Conservation (phyloP, 768 basidiomycete genomes). For the Rhizopogon vinicolor region DNA sequence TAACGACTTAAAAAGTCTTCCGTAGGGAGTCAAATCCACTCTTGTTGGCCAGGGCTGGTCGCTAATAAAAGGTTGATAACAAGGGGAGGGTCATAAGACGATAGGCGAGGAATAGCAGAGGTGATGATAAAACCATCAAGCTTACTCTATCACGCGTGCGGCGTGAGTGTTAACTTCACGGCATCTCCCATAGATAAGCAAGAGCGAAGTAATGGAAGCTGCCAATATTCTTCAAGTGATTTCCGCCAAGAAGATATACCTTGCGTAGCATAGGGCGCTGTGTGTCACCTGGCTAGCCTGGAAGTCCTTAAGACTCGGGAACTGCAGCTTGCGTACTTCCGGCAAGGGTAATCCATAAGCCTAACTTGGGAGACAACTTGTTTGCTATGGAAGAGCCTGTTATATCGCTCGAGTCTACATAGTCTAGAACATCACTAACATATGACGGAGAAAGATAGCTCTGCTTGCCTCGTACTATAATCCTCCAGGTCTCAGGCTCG, state of each 20-base stretch:
- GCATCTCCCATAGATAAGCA: not conserved
- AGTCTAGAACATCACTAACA: no score
- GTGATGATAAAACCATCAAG: not conserved
- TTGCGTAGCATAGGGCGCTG: no score
- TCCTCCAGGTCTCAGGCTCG: no score
- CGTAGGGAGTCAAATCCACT: not conserved
- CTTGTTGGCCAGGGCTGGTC: not conserved
- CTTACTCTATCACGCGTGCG: not conserved
- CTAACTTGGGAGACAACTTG: no score
- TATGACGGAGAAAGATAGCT: no score
- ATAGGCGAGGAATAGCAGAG: not conserved
- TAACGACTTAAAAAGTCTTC: not conserved
- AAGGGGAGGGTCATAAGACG: not conserved
- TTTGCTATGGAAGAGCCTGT: no score
- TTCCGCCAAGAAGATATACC: not conserved
- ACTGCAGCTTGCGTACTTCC: no score
- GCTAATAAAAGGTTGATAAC: constrained; percentile 2
- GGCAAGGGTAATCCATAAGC: no score
- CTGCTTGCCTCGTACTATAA: no score
- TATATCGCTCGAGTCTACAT: no score
- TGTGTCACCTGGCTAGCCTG: no score
- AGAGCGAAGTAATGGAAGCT: not conserved
- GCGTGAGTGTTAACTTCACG: not conserved
- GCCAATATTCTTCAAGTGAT: not conserved
- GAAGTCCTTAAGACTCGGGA: no score